Percentiles rank a stretch among this genome's conserved stretches.
Evolutionary conservation across 1,139 yeast genomes (phyloP).

Genomic region (Pichia sp.): DNA sequence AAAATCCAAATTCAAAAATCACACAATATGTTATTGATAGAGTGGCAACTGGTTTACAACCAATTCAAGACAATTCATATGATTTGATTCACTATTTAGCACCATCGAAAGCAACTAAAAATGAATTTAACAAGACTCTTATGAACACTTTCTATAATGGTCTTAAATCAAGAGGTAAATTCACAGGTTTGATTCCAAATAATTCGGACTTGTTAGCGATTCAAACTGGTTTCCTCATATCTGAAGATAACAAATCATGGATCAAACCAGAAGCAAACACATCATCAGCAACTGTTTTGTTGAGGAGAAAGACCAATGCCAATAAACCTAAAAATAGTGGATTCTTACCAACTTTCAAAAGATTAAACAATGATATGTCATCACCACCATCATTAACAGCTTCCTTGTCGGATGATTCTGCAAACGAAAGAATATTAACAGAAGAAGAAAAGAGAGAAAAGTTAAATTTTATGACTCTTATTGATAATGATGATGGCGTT

Average conservation of each 20-base stretch:
- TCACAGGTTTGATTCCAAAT: constrained; percentile 47
- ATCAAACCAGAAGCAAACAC: constrained; percentile 32
- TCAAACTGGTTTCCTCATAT: constrained; percentile 55
- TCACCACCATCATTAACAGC: constrained; percentile 35
- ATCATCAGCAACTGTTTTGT: constrained; percentile 15
- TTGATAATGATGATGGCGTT: neutral
- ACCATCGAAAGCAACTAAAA: constrained; percentile 41
- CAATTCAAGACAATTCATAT: constrained; percentile 38
- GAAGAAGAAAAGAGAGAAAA: constrained; percentile 37
- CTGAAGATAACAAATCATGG: constrained; percentile 38
- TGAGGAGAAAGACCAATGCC: constrained; percentile 13
- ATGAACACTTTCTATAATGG: constrained; percentile 38
- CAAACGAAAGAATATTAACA: constrained; percentile 25
- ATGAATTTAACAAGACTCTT: constrained; percentile 40
- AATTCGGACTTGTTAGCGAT: constrained; percentile 53
- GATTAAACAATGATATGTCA: constrained; percentile 16
- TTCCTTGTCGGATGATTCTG: constrained; percentile 36
- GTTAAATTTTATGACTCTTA: constrained; percentile 22
- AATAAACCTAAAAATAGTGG: neutral
- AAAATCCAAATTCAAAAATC: constrained; percentile 28
- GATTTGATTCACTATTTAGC: constrained; percentile 51
- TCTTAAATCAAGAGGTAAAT: constrained; percentile 41
- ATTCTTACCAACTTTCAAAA: constrained; percentile 25
- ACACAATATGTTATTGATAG: constrained; percentile 68
- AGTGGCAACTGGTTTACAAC: constrained; percentile 52